Conservation (phyloP, 2,329 filamentous ascomycete species). For the Sclerotinia glacialis region DNA sequence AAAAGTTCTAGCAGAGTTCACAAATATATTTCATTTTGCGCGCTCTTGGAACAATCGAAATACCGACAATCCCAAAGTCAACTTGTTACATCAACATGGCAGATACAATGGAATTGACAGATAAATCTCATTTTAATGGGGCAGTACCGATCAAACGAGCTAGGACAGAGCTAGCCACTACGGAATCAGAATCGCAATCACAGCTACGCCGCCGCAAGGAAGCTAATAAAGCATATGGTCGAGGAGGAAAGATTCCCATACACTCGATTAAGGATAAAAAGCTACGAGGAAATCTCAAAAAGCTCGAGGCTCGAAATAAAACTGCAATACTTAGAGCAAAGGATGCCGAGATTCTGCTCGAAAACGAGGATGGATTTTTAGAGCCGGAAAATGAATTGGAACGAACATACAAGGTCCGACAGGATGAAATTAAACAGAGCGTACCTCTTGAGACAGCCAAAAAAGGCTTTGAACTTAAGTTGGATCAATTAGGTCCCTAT, state of each 20-base stretch:
- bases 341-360: slow-evolving; percentile 90
- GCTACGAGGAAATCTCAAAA: slow-evolving; percentile 73
- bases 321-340: slow-evolving; percentile 80
- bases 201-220: slow-evolving; percentile 51
- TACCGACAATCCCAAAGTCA: not conserved
- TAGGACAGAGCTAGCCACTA: slow-evolving; percentile 48
- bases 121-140: slow-evolving; percentile 47
- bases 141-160: slow-evolving; percentile 50
- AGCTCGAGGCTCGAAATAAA: slow-evolving; percentile 78
- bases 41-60: slow-evolving; percentile 1
- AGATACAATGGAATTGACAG: slow-evolving; percentile 26
- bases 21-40: slow-evolving; percentile 17
- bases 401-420: slow-evolving; percentile 85
- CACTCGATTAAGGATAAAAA: slow-evolving; percentile 85
- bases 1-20: slow-evolving; percentile 15
- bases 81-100: slow-evolving; percentile 22
- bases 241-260: slow-evolving; percentile 71
- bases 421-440: slow-evolving; percentile 74
- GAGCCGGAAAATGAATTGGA: slow-evolving; percentile 88
- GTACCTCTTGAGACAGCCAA: slow-evolving; percentile 82
- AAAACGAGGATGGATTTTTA: slow-evolving; percentile 81
- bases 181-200: slow-evolving; percentile 34
- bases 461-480: slow-evolving; percentile 86
- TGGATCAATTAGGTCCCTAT: slow-evolving; percentile 83
- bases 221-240: slow-evolving; percentile 77